Conservation (phyloP, 2,329 filamentous ascomycete genomes). For the Diaporthe velutina region DNA sequence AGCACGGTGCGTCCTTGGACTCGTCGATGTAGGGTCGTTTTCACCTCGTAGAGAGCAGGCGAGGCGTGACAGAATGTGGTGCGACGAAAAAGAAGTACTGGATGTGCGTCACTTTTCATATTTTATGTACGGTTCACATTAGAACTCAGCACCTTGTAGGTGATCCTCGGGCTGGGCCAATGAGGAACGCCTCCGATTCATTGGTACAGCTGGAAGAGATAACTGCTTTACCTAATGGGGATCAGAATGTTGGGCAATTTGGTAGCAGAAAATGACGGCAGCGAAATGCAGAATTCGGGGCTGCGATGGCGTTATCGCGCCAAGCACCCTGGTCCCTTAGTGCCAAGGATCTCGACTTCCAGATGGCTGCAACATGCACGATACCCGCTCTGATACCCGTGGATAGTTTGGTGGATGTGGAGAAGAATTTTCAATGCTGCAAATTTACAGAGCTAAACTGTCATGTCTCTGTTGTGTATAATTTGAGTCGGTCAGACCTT, state of each 20-base stretch:
- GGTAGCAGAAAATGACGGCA: slow-evolving; percentile 5
- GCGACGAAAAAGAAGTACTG: neutral
- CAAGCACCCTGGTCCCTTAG: neutral
- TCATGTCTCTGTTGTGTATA: neutral
- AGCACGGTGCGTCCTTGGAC: neutral
- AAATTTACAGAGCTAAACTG: neutral
- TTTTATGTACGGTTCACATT: neutral
- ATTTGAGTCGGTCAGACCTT: neutral
- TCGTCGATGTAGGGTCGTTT: neutral
- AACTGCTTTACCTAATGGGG: slow-evolving; percentile 13
- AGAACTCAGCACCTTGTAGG: neutral
- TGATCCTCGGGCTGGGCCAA: neutral
- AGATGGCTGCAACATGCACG: neutral
- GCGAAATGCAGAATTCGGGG: slow-evolving; percentile 19
- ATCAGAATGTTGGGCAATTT: slow-evolving; percentile 1
- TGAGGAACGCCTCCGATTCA: slow-evolving; percentile 1
- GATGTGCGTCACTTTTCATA: neutral
- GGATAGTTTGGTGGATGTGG: neutral
- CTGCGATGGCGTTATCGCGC: slow-evolving; percentile 38
- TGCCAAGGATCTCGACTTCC: slow-evolving; percentile 1
- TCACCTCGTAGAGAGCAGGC: neutral
- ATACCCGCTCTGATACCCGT: neutral
- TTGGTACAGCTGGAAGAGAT: neutral
- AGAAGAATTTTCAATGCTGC: neutral
- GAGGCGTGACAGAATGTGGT: neutral